phyloP scores from a whole-genome alignment of 352 stramenopile genomes.

The Salisapilia sapeloensis region DNA sequence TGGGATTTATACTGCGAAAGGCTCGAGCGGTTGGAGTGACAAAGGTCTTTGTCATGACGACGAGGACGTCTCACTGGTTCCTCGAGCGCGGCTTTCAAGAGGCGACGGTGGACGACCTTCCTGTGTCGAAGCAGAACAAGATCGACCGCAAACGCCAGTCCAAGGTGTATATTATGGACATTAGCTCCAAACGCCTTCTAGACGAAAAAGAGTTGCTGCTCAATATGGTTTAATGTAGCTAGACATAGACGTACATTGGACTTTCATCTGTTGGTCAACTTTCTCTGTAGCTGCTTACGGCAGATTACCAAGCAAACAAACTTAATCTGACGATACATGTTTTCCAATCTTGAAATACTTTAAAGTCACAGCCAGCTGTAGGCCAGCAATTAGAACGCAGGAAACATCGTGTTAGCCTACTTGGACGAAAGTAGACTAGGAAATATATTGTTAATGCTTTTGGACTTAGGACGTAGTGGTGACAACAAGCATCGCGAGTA shows the following conservation, averaged over 20 bases:
- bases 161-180: conserved; percentile 83
- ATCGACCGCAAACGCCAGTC: conserved; percentile 73
- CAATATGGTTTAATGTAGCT: conserved; percentile 16
- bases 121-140: conserved; percentile 52
- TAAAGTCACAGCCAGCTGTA: too few relatives aligned
- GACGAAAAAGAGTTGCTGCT: conserved; percentile 76
- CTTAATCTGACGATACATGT: not conserved
- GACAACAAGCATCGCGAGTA: too few relatives aligned
- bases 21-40: conserved; percentile 67
- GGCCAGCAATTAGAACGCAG: too few relatives aligned
- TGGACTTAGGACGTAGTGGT: too few relatives aligned
- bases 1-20: conserved; percentile 85
- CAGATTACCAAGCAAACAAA: not conserved
- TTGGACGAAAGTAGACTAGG: too few relatives aligned
- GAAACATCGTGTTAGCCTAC: too few relatives aligned
- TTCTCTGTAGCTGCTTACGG: not conserved
- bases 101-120: conserved; percentile 78
- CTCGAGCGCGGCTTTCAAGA: conserved; percentile 91
- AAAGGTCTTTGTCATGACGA: conserved; percentile 95
- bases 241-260: too few relatives aligned
- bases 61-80: conserved; percentile 97
- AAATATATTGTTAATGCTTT: too few relatives aligned
- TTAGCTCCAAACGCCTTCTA: conserved; percentile 60
- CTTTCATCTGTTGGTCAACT: not conserved
- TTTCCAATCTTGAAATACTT: too few relatives aligned